Base-by-base conservation (phyloP, 495 filamentous ascomycete genomes). In the Penicilliopsis zonata region DNA sequence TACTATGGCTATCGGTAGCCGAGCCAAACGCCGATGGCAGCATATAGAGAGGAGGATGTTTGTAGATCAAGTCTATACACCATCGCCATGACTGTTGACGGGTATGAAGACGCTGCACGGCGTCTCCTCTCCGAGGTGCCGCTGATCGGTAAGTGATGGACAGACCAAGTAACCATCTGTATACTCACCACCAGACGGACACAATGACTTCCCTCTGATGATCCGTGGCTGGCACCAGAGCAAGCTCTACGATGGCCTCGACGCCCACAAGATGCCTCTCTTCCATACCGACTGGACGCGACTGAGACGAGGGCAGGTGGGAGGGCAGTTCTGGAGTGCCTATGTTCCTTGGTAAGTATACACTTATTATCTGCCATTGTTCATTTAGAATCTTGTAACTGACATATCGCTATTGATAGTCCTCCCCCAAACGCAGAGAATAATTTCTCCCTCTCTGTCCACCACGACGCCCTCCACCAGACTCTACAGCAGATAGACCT, bases 321-420 rank as follows among this genome's bases (percentile, higher is more conserved):
- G 71, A 14, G 69, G 87, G 15, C 75, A 82, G 5, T 95, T 98
- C 51, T 98, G 90, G 90, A 87, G 80, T 52, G 85, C 86, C 13
- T 96, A 66, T 45, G 71, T 82, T 13, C 70, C 68, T 0, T 96
- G 88, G 17, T 32, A 36, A 17, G 30, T n/a, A n/a, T n/a, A n/a
- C n/a, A n/a, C n/a, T n/a, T n/a, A n/a, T n/a, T n/a, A n/a, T n/a
- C n/a, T n/a, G n/a, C n/a, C n/a, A n/a, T n/a, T n/a, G n/a, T n/a
- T n/a, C n/a, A n/a, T n/a, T n/a, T n/a, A n/a, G n/a, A n/a, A n/a
- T n/a, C n/a, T n/a, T n/a, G n/a, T n/a, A n/a, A n/a, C n/a, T n/a
- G n/a, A n/a, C n/a, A n/a, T n/a, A n/a, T n/a, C n/a, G n/a, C n/a
- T n/a, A n/a, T n/a, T n/a, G n/a, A n/a, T n/a, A n/a, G n/a, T n/a